Evolutionary conservation across 805 yeast genomes (phyloP).

Genomic region (Grigorovia transvaalensis): DNA sequence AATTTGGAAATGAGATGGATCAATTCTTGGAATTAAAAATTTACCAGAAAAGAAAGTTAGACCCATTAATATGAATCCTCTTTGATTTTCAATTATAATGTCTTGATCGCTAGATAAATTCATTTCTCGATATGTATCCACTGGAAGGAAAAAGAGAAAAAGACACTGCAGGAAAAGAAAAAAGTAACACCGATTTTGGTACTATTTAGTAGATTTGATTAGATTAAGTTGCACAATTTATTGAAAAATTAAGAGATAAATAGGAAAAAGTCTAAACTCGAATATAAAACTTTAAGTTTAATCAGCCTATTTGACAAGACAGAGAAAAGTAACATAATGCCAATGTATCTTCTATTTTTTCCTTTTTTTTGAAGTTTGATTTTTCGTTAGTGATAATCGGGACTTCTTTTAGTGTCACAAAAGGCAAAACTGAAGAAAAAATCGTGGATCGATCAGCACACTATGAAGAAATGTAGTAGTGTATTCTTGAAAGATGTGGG

Average conservation of each 20-base stretch:
- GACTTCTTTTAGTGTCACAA: neutral
- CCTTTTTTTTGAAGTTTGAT: neutral
- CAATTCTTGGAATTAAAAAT: constrained; percentile 37
- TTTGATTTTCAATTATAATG: constrained; percentile 41
- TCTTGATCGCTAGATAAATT: constrained; percentile 25
- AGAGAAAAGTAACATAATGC: no score
- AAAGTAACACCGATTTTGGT: neutral
- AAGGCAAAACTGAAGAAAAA: neutral
- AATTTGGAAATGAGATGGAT: constrained; percentile 34
- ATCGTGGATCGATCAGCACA: no score
- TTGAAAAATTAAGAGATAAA: no score
- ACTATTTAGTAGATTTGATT: no score
- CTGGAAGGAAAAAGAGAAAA: neutral
- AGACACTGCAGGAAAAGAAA: no score
- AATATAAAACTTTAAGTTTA: no score
- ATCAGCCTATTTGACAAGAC: neutral
- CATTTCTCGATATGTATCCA: constrained; percentile 12
- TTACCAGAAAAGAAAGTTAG: constrained; percentile 39
- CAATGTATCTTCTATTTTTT: no score
- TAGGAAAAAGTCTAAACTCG: no score
- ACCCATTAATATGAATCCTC: constrained; percentile 45
- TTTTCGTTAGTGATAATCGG: neutral
- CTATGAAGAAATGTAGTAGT: neutral
- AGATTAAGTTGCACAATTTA: no score
- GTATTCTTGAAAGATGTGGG: no score